Conservation (phyloP, 1,139 yeast genomes). For the Protomyces gravidus region DNA sequence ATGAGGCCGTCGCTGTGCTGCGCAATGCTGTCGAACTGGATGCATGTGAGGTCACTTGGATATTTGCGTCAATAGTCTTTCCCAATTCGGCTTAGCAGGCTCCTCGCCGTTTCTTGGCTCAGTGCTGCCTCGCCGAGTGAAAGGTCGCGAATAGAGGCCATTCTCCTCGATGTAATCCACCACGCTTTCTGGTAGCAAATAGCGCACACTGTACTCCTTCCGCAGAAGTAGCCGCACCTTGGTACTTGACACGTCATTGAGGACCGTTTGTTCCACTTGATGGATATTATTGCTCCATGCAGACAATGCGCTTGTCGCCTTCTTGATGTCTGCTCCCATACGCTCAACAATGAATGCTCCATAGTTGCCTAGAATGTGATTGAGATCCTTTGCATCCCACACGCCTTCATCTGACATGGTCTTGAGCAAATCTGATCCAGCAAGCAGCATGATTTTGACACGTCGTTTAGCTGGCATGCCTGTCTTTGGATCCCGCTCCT, state of each 20-base stretch:
- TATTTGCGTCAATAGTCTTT: conserved; percentile 16
- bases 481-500: conserved; percentile 43
- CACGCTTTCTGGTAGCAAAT: conserved; percentile 86
- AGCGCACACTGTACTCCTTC: conserved; percentile 95
- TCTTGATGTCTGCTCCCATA: conserved; percentile 81
- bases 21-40: background rate
- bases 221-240: conserved; percentile 87
- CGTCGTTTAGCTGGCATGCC: conserved; percentile 10
- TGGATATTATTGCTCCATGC: conserved; percentile 58
- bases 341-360: conserved; percentile 96
- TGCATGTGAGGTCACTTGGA: background rate
- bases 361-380: conserved; percentile 89
- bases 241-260: conserved; percentile 92
- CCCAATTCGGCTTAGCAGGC: conserved; percentile 23
- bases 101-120: conserved; percentile 1
- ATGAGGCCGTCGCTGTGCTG: background rate
- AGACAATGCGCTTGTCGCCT: conserved; percentile 34
- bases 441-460: conserved; percentile 89
- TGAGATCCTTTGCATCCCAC: conserved; percentile 92
- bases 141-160: conserved; percentile 52
- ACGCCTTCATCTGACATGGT: conserved; percentile 99
- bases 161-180: conserved; percentile 93
- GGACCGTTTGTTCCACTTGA: conserved; percentile 90
- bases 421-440: conserved; percentile 96
- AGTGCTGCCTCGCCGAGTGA: conserved; percentile 3